phyloP scores from a whole-genome alignment of 163 green algal species.

The Scenedesmus sp. region DNA sequence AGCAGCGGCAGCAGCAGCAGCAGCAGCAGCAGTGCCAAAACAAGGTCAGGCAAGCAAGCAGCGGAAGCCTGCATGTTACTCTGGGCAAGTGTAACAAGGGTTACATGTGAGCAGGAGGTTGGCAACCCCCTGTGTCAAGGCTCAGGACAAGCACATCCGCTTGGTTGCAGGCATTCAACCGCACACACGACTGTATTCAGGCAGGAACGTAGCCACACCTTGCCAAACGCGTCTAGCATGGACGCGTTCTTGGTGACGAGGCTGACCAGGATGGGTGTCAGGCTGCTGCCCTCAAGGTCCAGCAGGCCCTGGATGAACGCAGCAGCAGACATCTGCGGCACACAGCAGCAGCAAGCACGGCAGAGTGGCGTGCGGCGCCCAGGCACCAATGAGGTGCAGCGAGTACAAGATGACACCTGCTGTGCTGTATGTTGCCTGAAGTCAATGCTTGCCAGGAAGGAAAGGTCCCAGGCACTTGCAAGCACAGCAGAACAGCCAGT shows the following conservation, averaged over 20 bases:
- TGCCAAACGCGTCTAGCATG: conserved; percentile 97
- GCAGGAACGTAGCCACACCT: conserved; percentile 58
- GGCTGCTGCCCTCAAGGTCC: conserved; percentile 91
- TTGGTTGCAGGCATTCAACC: no score
- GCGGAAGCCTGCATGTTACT: no score
- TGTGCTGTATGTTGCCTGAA: no score
- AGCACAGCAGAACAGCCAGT: no score
- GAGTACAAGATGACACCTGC: no score
- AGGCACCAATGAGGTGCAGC: no score
- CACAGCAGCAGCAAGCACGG: neutral
- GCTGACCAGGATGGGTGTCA: conserved; percentile 95
- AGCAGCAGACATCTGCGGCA: conserved; percentile 77
- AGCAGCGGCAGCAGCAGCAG: neutral
- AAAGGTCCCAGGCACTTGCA: no score
- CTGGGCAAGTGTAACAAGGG: neutral
- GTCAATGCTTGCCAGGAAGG: no score
- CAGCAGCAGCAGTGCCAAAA: neutral
- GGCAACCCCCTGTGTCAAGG: neutral
- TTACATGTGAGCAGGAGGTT: neutral
- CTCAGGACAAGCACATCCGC: neutral
- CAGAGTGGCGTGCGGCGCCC: no score
- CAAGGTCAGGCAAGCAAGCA: neutral
- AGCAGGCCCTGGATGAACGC: conserved; percentile 92
- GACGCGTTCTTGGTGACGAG: conserved; percentile 92
- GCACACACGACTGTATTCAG: neutral